These are phyloP conservation scores for Abelmoschus esculentus DNA, from an alignment of 345 rosid genomes.

Conservation along the genomic window DNA sequence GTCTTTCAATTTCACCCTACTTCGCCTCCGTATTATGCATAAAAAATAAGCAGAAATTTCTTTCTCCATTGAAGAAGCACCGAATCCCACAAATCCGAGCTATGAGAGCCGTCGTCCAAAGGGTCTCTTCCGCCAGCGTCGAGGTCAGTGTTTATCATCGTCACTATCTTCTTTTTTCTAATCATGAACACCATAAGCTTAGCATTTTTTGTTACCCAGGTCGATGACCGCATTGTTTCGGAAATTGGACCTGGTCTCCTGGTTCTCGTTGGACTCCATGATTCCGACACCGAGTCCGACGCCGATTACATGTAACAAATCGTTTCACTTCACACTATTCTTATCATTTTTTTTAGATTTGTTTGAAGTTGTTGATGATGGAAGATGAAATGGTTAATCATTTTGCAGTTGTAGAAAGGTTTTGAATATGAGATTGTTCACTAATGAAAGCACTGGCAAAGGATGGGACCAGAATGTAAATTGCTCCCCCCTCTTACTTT, in stretches of 20 bases:
- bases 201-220: slow-evolving; percentile 27
- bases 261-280: slow-evolving; percentile 74
- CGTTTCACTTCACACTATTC: neutral
- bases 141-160: slow-evolving; percentile 7
- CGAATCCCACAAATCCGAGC: slow-evolving; percentile 35
- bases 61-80: neutral
- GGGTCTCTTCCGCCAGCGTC: slow-evolving; percentile 76
- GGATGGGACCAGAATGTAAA: slow-evolving; percentile 85
- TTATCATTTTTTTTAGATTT: neutral
- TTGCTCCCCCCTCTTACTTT: neutral
- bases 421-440: slow-evolving; percentile 75
- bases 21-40: neutral
- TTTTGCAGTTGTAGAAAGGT: slow-evolving; percentile 70
- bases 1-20: slow-evolving; percentile 2
- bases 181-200: too few species aligned
- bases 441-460: slow-evolving; percentile 69
- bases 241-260: slow-evolving; percentile 86
- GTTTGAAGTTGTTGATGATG: neutral
- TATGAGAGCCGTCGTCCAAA: slow-evolving; percentile 83
- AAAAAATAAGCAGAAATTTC: neutral
- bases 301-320: slow-evolving; percentile 62
- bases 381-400: neutral
- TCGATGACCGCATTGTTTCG: slow-evolving; percentile 65
- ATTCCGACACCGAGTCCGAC: slow-evolving; percentile 62
- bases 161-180: neutral